A percentile compares a stretch with the other conserved stretches of the same genome.
These are phyloP conservation scores for Tulasnella sp. DNA, from an alignment of 768 basidiomycete species.

Conservation along the genomic window DNA sequence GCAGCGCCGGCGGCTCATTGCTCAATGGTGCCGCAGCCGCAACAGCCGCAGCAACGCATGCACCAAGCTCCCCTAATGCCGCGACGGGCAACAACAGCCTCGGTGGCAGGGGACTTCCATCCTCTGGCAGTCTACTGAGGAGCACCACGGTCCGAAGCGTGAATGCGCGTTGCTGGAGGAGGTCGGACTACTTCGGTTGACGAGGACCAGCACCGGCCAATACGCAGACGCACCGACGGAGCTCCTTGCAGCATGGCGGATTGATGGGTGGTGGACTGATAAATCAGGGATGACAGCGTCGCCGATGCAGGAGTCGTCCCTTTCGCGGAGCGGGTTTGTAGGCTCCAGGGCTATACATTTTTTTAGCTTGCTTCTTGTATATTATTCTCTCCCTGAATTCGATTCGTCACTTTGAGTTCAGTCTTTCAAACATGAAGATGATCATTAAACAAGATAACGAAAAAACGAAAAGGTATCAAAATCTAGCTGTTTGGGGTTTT, in stretches of 20 bases:
- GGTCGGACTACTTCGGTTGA: background rate
- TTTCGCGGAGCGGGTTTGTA: slow-evolving; percentile 2
- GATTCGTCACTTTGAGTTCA: no score
- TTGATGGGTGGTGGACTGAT: background rate
- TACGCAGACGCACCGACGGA: background rate
- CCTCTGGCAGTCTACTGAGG: background rate
- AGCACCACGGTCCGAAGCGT: slow-evolving; percentile 28
- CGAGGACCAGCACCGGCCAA: background rate
- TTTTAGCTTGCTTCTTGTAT: no score
- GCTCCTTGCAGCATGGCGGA: slow-evolving; percentile 27
- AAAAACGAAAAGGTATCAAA: no score
- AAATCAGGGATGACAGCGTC: background rate
- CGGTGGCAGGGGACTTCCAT: slow-evolving; percentile 20
- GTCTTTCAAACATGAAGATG: no score
- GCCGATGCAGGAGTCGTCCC: background rate
- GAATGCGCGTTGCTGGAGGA: background rate
- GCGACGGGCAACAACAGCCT: slow-evolving; percentile 29
- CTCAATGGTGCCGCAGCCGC: slow-evolving; percentile 7
- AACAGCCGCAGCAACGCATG: background rate
- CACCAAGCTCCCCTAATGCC: background rate
- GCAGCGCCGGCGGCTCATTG: slow-evolving; percentile 24
- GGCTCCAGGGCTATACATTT: slow-evolving; percentile 1
- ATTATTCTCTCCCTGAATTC: no score
- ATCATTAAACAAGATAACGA: no score
- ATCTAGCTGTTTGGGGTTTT: no score